Percentiles rank a stretch among this genome's conserved stretches.
Evolutionary conservation across 2,329 filamentous ascomycete species (phyloP).

Genomic region (Colletotrichum nymphaeae): DNA sequence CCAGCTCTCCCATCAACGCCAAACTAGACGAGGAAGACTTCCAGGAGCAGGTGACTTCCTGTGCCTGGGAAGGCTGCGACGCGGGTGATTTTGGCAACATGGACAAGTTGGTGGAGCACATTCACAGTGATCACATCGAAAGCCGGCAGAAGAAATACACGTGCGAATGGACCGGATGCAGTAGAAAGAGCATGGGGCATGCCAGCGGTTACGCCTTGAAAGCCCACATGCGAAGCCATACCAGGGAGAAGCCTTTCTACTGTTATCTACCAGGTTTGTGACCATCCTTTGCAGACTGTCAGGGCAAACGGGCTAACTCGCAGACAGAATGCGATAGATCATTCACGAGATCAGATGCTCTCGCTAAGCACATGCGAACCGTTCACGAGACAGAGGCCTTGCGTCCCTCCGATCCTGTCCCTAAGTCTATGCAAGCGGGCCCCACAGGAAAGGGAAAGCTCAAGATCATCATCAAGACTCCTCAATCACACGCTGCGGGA

Average conservation of each 20-base stretch:
- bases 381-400: conserved; percentile 97
- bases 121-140: conserved; percentile 94
- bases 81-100: conserved; percentile 81
- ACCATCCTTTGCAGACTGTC: neutral
- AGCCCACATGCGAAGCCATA: conserved; percentile 98
- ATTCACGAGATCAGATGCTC: conserved; percentile 93
- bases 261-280: conserved; percentile 88
- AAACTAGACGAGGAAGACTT: conserved; percentile 79
- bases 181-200: conserved; percentile 88
- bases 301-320: conserved; percentile 36
- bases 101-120: conserved; percentile 84
- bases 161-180: conserved; percentile 96
- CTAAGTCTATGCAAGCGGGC: conserved; percentile 72
- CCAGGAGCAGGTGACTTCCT: conserved; percentile 81
- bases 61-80: conserved; percentile 81
- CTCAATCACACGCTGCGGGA: conserved; percentile 66
- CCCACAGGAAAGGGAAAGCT: conserved; percentile 62
- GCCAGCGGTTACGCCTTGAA: conserved; percentile 96
- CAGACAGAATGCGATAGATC: conserved; percentile 90
- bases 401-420: conserved; percentile 80
- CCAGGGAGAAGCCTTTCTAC: conserved; percentile 97
- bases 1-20: conserved; percentile 75
- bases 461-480: conserved; percentile 73
- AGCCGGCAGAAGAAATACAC: conserved; percentile 95
- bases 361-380: conserved; percentile 98